Evolutionary conservation across 331 rosid genomes (phyloP).

Genomic region (Ulmus americana): DNA sequence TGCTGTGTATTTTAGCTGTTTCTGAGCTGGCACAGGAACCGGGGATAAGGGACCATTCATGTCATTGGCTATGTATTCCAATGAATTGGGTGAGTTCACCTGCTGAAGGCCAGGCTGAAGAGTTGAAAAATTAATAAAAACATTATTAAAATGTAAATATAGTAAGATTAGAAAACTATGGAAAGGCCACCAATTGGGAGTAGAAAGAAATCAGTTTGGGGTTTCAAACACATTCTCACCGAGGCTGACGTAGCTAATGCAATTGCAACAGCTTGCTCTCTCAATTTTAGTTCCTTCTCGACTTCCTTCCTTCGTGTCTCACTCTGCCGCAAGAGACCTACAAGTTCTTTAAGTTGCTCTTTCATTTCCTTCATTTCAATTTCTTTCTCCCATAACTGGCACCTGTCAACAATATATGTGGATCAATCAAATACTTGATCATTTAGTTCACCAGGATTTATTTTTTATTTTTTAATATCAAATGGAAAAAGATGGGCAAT

Average conservation of each 20-base stretch:
- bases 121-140: constrained; percentile 11
- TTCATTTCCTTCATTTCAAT: constrained; percentile 91
- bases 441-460: too few species aligned
- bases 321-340: constrained; percentile 87
- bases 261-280: constrained; percentile 70
- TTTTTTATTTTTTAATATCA: too few species aligned
- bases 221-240: constrained; percentile 43
- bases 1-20: constrained; percentile 80
- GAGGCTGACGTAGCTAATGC: constrained; percentile 70
- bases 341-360: constrained; percentile 96
- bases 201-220: background rate
- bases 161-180: constrained; percentile 1
- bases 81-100: constrained; percentile 58
- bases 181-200: background rate
- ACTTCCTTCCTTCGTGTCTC: constrained; percentile 85
- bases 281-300: constrained; percentile 85
- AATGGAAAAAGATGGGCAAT: too few species aligned
- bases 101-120: constrained; percentile 37
- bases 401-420: constrained; percentile 39
- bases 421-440: too few species aligned
- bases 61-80: constrained; percentile 63
- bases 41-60: constrained; percentile 64
- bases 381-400: constrained; percentile 93
- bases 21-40: constrained; percentile 72
- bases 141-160: constrained; percentile 1